Evolutionary conservation across 2,329 filamentous ascomycete genomes (phyloP).

Genomic region (Exophiala sideris): DNA sequence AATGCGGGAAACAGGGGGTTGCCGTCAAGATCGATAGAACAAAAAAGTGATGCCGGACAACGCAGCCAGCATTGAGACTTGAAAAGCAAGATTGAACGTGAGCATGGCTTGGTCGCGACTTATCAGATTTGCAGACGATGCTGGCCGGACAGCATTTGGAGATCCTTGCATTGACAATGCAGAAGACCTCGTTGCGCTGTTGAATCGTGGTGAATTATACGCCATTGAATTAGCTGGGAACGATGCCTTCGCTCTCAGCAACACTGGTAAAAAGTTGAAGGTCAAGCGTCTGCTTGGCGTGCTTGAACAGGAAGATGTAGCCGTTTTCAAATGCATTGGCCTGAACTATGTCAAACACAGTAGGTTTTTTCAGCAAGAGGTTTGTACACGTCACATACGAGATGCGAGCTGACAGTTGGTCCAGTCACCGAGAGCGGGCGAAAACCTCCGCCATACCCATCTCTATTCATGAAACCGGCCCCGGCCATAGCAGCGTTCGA

Average conservation of each 20-base stretch:
- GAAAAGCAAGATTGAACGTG: no score
- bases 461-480: constrained; percentile 41
- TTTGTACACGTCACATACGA: neutral
- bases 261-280: constrained; percentile 36
- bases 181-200: neutral
- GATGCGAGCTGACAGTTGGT: neutral
- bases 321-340: constrained; percentile 51
- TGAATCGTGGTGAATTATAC: neutral
- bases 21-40: no score
- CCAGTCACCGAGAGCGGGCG: constrained; percentile 40
- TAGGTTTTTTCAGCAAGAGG: neutral
- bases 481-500: constrained; percentile 30
- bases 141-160: constrained; percentile 1
- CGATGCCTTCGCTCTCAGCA: neutral
- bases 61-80: no score
- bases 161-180: constrained; percentile 1
- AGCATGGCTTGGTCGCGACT: neutral
- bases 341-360: constrained; percentile 49
- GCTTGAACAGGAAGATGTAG: constrained; percentile 19
- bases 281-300: constrained; percentile 53
- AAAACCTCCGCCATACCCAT: constrained; percentile 38
- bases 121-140: constrained; percentile 5
- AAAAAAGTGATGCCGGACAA: no score
- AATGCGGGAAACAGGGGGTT: no score
- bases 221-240: neutral